Base-by-base conservation (phyloP, 164 flowering plant genomes). In the Taxillus chinensis region DNA sequence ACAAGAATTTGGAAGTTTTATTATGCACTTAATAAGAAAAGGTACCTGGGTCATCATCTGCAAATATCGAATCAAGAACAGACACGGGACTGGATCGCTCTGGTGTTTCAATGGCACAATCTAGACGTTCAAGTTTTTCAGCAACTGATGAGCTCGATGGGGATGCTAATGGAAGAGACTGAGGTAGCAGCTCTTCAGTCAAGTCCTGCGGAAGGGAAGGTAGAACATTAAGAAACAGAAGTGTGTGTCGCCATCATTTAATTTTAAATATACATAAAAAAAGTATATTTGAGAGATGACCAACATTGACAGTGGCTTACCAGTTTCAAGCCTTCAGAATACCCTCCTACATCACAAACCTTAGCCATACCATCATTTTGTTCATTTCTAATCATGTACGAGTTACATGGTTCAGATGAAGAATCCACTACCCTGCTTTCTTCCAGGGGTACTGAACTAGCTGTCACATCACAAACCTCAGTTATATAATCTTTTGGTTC, bases 61-160 rank as follows among this genome's bases (percentile, higher is more conserved):
- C 8, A 71, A 79, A 86, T 50, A 77, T 50, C 41, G 84, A 84
- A 60, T 90, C 92, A 59, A 93, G 95, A 68, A 93, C 92, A 56
- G 99, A 93, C 37, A 86, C 70, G 11, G 97, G 97, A 76, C 99
- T 93, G 37, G 83, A 85, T 57, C 87, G 64, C 70, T 80, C 93
- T 55, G 73, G 67, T 65, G 67, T 72, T 11, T 79, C 83, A 42
- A 15, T 50, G 57, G 57, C 37, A 53, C 14, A 46, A 48, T 77
- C 84, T 39, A 64, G 52, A 69, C 68, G 72, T 71, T 77, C 82
- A 59, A 59, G 63, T 50, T 71, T 71, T 15, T 58, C 67, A 39
- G 43, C 59, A 16, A 58, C 58, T 60, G 61, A 65, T 70, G 73
- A 75, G 62, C 68, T 64, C 13, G 79, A 52, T 3, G 81, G 75